Evolutionary conservation across 1,139 yeast genomes (phyloP).

Genomic region (Starmera stellimalicola): DNA sequence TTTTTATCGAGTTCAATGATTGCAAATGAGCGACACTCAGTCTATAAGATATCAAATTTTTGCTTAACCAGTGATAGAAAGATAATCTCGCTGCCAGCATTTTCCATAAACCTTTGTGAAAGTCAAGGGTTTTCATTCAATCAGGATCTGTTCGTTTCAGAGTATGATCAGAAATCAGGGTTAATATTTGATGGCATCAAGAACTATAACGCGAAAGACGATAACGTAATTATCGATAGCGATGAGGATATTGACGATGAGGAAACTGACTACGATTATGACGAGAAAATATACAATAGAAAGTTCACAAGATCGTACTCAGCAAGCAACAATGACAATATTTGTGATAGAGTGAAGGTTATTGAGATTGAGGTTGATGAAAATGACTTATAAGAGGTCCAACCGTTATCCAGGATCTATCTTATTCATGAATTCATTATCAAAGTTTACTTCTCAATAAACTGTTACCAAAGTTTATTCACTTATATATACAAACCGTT

Average conservation of each 20-base stretch:
- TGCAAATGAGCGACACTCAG: conserved; percentile 46
- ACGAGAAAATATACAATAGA: not conserved
- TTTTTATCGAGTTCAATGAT: conserved; percentile 56
- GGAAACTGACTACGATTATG: conserved; percentile 6
- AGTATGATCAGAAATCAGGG: conserved; percentile 50
- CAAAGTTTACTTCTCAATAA: no score
- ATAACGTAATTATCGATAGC: no score
- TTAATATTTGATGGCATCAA: conserved; percentile 33
- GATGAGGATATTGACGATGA: conserved; percentile 21
- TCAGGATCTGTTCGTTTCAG: conserved; percentile 62
- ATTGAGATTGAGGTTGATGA: conserved; percentile 44
- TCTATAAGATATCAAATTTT: conserved; percentile 37
- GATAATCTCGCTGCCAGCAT: conserved; percentile 14
- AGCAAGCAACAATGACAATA: conserved; percentile 10
- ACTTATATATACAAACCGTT: no score
- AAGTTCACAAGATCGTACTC: conserved; percentile 9
- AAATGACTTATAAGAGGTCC: no score
- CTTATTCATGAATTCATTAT: no score
- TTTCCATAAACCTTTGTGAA: conserved; percentile 37
- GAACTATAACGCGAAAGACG: no score
- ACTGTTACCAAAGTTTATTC: no score
- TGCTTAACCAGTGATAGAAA: no score
- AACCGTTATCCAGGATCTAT: no score
- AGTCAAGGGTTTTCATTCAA: conserved; percentile 71
- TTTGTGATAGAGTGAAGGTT: conserved; percentile 34